Evolutionary conservation across 164 flowering plant genomes (phyloP).

Genomic region (Annona cherimola): DNA sequence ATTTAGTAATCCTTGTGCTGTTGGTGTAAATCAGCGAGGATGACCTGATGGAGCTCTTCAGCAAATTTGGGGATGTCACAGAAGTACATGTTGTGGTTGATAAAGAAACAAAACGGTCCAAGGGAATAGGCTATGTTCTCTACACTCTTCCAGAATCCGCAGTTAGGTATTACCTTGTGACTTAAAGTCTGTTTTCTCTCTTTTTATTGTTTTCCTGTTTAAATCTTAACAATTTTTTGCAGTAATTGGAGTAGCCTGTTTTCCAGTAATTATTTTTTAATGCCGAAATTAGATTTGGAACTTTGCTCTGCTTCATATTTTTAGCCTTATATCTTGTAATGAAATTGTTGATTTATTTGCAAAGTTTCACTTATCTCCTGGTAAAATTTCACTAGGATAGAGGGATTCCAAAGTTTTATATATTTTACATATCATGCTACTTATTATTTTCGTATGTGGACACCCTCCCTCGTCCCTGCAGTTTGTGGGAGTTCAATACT

Average conservation of each 20-base stretch:
- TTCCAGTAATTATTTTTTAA: not conserved
- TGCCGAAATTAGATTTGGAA: not conserved
- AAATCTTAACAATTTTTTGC: not conserved
- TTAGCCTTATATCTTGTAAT: too few relatives aligned
- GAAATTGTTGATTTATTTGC: too few relatives aligned
- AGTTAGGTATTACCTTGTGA: slow-evolving; percentile 40
- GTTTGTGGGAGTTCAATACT: too few relatives aligned
- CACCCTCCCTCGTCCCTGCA: too few relatives aligned
- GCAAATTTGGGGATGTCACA: slow-evolving; percentile 57
- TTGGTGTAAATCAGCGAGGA: slow-evolving; percentile 60
- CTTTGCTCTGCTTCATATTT: too few relatives aligned
- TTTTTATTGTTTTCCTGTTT: not conserved
- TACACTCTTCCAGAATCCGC: slow-evolving; percentile 75
- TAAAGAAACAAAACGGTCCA: slow-evolving; percentile 79
- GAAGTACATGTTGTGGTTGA: slow-evolving; percentile 83
- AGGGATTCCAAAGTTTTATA: not conserved
- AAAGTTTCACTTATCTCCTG: too few relatives aligned
- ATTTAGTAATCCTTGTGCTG: slow-evolving; percentile 8
- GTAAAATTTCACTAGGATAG: not conserved
- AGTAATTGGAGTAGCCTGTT: not conserved
- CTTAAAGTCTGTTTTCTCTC: not conserved
- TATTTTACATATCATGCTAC: not conserved
- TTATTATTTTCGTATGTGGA: not conserved
- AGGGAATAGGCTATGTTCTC: slow-evolving; percentile 74
- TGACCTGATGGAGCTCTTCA: slow-evolving; percentile 69